Evolutionary conservation across 257 asterid species (phyloP), one percentile per base, ranked within the genome.

Genomic region (Solanum clarkiae): DNA sequence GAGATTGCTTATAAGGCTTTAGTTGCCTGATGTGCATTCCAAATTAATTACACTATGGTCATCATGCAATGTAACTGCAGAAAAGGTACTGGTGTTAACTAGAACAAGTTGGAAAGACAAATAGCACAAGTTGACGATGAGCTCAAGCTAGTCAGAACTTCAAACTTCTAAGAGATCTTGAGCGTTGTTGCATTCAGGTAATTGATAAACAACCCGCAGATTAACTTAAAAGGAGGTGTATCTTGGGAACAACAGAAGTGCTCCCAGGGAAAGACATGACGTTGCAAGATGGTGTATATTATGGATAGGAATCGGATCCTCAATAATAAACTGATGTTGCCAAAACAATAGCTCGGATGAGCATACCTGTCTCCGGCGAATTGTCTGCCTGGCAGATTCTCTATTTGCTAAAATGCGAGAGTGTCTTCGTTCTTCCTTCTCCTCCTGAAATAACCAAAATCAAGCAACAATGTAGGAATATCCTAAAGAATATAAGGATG

Each of bases 331-430:
- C 22, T 51, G 59, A 13, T 15, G 51, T 10, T 18, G 15, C 32
- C 10, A 7, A 75, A 72, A 36, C 40, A 7, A 59, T 32, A 36
- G 69, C 71, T 53, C 17, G 2, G 42, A 60, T 29, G 12, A 62
- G 10, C 15, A 40, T 87, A 93, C 99, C 98, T 94, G 97, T 89
- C 98, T 89, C 24, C 97, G 98, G 3, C 92, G 93, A 85, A 95
- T 95, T 32, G 99, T 95, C 90, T 91, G 93, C 87, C 99, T 90
- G 24, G 98, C 99, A 8, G 98, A 92, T 83, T 96, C 99, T 90
- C 99, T 92, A 77, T 95, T 96, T 56, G 99, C 97, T 85, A 95
- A 53, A 17, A 94, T 85, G 9, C 98, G 97, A 6, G 92, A 91
- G 54, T 88, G 26, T 90, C 90, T 88, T 62, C 91, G 89, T 36